Percentiles rank a stretch among this genome's conserved stretches.
Evolutionary conservation across 352 stramenopile species (phyloP).

Genomic region (Pythium brachiatum): DNA sequence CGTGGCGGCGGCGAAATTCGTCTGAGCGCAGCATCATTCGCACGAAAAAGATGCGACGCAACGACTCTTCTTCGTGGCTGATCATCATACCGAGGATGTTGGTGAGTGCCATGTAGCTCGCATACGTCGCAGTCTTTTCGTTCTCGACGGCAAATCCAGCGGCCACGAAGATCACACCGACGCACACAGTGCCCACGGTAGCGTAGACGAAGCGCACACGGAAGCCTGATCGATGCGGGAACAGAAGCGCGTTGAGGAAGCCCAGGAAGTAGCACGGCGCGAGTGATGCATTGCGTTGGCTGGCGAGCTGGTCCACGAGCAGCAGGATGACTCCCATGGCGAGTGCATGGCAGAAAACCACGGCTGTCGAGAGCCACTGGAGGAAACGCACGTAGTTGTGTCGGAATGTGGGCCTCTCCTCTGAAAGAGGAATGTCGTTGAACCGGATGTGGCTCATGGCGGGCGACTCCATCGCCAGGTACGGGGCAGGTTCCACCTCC

Average conservation of each 20-base stretch:
- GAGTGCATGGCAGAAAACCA: conserved; percentile 35
- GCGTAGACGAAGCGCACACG: conserved; percentile 42
- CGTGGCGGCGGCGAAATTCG: conserved; percentile 33
- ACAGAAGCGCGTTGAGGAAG: conserved; percentile 44
- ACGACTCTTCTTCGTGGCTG: conserved; percentile 45
- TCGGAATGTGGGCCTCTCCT: conserved; percentile 1
- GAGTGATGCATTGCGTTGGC: conserved; percentile 23
- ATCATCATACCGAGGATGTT: conserved; percentile 43
- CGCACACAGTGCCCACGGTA: conserved; percentile 20
- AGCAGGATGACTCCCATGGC: conserved; percentile 40
- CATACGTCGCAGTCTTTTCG: conserved; percentile 26
- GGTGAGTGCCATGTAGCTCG: conserved; percentile 30
- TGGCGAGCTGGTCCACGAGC: conserved; percentile 29
- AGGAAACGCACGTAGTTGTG: conserved; percentile 35
- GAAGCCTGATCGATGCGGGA: conserved; percentile 41
- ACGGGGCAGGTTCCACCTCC: neutral
- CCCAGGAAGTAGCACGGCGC: conserved; percentile 43
- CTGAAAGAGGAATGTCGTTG: neutral
- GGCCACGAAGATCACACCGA: conserved; percentile 17
- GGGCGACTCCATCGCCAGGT: conserved; percentile 9
- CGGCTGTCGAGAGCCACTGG: conserved; percentile 27
- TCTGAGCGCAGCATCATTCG: conserved; percentile 37
- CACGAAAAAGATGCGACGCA: conserved; percentile 47
- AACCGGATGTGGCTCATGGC: neutral
- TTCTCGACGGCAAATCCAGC: conserved; percentile 15